Evolutionary conservation across 2,329 filamentous ascomycete genomes (phyloP).

Genomic region (Colletotrichum agaves): DNA sequence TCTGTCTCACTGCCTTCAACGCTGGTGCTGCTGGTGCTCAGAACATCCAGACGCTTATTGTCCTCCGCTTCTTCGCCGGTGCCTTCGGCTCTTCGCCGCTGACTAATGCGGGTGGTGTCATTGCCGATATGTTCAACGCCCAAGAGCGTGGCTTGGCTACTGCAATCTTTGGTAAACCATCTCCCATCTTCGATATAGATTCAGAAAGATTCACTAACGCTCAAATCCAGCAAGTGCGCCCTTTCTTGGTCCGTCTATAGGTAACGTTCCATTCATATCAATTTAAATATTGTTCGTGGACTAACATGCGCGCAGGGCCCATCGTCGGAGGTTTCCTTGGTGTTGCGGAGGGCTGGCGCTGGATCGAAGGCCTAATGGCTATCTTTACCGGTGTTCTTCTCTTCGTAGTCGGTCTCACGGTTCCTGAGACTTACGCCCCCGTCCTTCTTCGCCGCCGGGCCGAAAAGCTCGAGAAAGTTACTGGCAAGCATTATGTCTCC

Average conservation of each 20-base stretch:
- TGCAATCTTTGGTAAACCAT: constrained; percentile 60
- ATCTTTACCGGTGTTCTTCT: constrained; percentile 58
- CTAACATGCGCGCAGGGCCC: constrained; percentile 72
- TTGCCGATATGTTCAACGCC: constrained; percentile 69
- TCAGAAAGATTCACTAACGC: no score
- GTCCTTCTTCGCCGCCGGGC: constrained; percentile 41
- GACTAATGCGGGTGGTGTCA: constrained; percentile 71
- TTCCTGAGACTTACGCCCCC: constrained; percentile 47
- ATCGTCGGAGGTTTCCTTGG: constrained; percentile 75
- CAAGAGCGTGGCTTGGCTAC: constrained; percentile 66
- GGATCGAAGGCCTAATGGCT: constrained; percentile 74
- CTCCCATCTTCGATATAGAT: no score
- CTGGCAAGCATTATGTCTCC: constrained; percentile 42
- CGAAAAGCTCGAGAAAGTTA: constrained; percentile 40
- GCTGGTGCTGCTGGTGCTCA: constrained; percentile 66
- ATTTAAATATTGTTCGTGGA: constrained; percentile 63
- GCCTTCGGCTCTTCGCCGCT: constrained; percentile 70
- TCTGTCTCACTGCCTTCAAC: constrained; percentile 68
- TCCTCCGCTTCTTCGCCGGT: constrained; percentile 73
- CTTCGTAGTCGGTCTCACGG: constrained; percentile 58
- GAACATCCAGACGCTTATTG: constrained; percentile 68
- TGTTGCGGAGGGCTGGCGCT: constrained; percentile 73
- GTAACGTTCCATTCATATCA: constrained; percentile 64
- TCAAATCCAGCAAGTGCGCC: constrained; percentile 66
- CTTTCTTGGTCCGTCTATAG: constrained; percentile 71